Percentiles rank a stretch among this genome's conserved stretches.
Evolutionary conservation across 2,329 filamentous ascomycete genomes (phyloP).

Genomic region (Stemphylium lycopersici): DNA sequence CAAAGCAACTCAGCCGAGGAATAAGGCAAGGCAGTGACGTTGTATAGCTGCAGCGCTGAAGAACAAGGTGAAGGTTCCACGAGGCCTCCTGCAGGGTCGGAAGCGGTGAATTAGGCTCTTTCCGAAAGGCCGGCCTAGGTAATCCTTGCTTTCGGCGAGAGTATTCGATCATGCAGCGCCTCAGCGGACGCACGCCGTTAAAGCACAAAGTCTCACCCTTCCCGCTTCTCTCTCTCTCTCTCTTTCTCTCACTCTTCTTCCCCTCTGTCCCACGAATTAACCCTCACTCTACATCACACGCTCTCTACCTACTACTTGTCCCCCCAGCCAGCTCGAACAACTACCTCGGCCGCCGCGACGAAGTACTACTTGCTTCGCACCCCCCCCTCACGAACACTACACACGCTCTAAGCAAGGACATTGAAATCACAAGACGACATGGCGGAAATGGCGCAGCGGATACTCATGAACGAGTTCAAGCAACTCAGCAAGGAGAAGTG

Average conservation of each 20-base stretch:
- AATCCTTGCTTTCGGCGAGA: slow-evolving; percentile 27
- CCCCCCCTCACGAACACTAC: slow-evolving; percentile 15
- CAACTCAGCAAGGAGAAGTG: slow-evolving; percentile 86
- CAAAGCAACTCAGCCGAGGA: slow-evolving; percentile 9
- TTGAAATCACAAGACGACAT: slow-evolving; percentile 22
- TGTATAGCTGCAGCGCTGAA: slow-evolving; percentile 1
- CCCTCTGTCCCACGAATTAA: background rate
- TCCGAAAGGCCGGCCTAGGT: slow-evolving; percentile 22
- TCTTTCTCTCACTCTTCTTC: slow-evolving; percentile 1
- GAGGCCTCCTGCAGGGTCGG: slow-evolving; percentile 8
- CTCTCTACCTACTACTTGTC: slow-evolving; percentile 6
- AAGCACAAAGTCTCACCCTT: slow-evolving; percentile 15
- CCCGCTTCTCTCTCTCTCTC: slow-evolving; percentile 12
- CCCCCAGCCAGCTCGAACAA: slow-evolving; percentile 2
- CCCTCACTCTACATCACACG: slow-evolving; percentile 2
- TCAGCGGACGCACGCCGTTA: slow-evolving; percentile 13
- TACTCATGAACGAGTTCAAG: slow-evolving; percentile 88
- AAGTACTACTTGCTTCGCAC: slow-evolving; percentile 11
- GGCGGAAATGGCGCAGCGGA: slow-evolving; percentile 67
- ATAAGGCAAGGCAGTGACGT: slow-evolving; percentile 5
- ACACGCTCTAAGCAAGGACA: slow-evolving; percentile 5
- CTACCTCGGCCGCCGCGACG: background rate
- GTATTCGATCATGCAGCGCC: slow-evolving; percentile 26
- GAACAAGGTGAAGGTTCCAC: slow-evolving; percentile 4
- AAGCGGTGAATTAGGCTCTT: slow-evolving; percentile 27